Conservation (phyloP, 73 alveolate species). For the Tetrahymena borealis region DNA sequence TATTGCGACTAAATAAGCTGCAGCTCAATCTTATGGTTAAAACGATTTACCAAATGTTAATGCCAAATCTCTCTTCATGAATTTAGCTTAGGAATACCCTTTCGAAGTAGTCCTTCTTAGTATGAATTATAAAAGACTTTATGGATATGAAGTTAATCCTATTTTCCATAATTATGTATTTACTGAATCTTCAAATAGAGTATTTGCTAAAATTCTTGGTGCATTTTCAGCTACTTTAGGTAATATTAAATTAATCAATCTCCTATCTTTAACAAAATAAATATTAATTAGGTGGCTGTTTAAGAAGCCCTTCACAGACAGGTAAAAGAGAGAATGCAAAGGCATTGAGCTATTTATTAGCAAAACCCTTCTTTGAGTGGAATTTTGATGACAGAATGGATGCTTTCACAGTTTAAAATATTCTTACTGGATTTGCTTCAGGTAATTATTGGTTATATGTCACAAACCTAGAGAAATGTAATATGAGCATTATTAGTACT, state of each 20-base stretch:
- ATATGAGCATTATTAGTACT: neutral
- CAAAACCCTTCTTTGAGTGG: neutral
- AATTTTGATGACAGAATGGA: neutral
- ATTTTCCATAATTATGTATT: neutral
- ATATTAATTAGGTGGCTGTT: neutral
- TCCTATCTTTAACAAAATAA: neutral
- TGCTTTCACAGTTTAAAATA: neutral
- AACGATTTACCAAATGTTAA: neutral
- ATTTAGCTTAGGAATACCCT: neutral
- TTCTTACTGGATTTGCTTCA: neutral
- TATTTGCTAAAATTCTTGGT: neutral
- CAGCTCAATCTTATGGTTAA: neutral
- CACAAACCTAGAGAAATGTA: neutral
- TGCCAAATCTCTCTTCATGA: neutral
- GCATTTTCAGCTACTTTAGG: neutral
- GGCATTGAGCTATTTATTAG: neutral
- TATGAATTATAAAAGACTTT: neutral
- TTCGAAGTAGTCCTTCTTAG: neutral
- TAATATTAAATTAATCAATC: neutral
- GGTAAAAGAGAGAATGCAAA: neutral
- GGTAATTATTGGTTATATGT: neutral
- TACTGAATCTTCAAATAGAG: neutral
- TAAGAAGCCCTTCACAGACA: neutral
- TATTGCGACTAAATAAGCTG: neutral
- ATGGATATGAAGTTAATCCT: neutral